Evolutionary conservation across 352 stramenopile genomes (phyloP).

Genomic region (Phytophthora melonis): DNA sequence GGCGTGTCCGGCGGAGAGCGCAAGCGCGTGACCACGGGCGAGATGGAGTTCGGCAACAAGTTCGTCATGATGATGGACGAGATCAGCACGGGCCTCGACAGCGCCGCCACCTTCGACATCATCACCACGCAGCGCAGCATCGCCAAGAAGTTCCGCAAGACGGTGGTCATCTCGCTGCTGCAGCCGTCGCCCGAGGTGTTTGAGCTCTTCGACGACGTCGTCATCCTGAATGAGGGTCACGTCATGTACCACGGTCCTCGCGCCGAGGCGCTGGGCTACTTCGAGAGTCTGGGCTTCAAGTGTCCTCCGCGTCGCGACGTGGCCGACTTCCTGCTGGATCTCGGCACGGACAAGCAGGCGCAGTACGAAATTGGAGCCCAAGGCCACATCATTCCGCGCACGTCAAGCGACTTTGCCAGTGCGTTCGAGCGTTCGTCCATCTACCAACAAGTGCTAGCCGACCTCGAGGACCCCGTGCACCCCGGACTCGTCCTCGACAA

Average conservation of each 20-base stretch:
- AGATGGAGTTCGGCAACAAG: conserved; percentile 89
- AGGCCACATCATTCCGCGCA: conserved; percentile 1
- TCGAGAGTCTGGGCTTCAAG: conserved; percentile 63
- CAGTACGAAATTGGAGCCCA: conserved; percentile 36
- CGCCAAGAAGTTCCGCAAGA: conserved; percentile 61
- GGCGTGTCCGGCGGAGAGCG: too few relatives aligned
- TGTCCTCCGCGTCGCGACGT: conserved; percentile 9
- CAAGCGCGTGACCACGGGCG: conserved; percentile 2
- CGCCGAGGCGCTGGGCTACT: conserved; percentile 64
- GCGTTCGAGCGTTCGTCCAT: conserved; percentile 31
- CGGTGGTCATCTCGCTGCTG: conserved; percentile 81
- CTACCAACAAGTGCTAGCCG: conserved; percentile 35
- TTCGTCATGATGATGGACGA: conserved; percentile 87
- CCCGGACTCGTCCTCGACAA: conserved; percentile 34
- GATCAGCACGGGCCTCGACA: conserved; percentile 73
- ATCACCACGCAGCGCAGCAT: conserved; percentile 57
- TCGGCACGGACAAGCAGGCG: conserved; percentile 29
- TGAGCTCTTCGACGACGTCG: conserved; percentile 93
- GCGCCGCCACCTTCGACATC: conserved; percentile 72
- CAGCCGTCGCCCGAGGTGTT: conserved; percentile 94
- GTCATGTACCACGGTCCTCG: conserved; percentile 89
- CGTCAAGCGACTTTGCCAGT: conserved; percentile 28
- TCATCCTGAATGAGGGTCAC: conserved; percentile 91
- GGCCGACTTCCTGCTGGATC: conserved; percentile 9
- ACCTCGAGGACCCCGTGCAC: conserved; percentile 25